A percentile compares a stretch with the other conserved stretches of the same genome.
These are phyloP conservation scores for Zelonia costaricensis DNA, from an alignment of 208 protist species.

Conservation along the genomic window DNA sequence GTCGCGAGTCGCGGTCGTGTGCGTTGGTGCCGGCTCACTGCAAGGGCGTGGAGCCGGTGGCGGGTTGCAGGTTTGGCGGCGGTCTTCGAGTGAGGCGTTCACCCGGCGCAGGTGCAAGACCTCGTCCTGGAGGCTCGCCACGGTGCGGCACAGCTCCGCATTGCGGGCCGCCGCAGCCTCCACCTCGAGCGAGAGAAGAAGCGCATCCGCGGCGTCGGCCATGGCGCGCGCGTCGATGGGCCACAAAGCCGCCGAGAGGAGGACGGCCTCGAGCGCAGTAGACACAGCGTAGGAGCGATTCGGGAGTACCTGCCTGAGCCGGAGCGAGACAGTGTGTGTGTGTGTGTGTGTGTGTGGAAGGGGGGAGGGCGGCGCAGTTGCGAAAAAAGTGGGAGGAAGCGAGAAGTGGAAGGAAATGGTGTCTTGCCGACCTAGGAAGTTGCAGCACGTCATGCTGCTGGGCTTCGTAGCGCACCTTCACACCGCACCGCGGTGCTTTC, in stretches of 20 bases:
- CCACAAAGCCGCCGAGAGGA: too few species aligned
- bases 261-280: background rate
- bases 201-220: constrained; percentile 35
- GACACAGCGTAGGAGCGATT: background rate
- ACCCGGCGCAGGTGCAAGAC: constrained; percentile 3
- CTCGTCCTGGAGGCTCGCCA: constrained; percentile 42
- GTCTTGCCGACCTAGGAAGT: too few species aligned
- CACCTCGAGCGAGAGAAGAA: constrained; percentile 64
- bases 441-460: too few species aligned
- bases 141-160: constrained; percentile 47
- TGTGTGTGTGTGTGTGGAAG: background rate
- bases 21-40: too few species aligned
- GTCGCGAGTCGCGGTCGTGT: too few species aligned
- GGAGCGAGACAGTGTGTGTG: background rate
- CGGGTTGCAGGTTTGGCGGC: too few species aligned
- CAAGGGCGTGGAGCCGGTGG: too few species aligned
- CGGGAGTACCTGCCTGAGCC: background rate
- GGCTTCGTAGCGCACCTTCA: too few species aligned
- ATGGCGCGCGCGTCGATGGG: too few species aligned
- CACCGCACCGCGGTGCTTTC: too few species aligned
- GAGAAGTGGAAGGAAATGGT: too few species aligned
- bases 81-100: background rate
- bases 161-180: constrained; percentile 78
- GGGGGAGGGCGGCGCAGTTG: background rate
- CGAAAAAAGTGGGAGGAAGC: background rate